Conservation (phyloP, 2,329 filamentous ascomycete species). For the Capronia epimyces region DNA sequence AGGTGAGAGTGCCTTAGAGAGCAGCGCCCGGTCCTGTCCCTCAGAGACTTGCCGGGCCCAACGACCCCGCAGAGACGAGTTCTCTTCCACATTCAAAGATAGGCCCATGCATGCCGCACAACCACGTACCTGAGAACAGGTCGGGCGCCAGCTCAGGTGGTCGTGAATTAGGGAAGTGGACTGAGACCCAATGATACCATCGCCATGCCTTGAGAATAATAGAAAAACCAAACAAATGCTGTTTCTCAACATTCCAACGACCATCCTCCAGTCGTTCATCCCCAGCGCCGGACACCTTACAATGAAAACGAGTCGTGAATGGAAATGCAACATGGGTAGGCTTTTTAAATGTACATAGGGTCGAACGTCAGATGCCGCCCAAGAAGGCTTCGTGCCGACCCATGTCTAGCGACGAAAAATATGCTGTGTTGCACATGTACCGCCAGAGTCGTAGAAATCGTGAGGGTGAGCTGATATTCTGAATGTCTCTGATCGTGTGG, state of each 20-base stretch:
- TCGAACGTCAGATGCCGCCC: conserved; percentile 11
- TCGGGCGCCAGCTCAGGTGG: background rate
- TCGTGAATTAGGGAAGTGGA: background rate
- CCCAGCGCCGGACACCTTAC: conserved; percentile 25
- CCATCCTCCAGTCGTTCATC: conserved; percentile 8
- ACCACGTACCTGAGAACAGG: background rate
- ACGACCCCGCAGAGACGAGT: background rate
- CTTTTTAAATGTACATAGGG: conserved; percentile 28
- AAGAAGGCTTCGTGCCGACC: conserved; percentile 15
- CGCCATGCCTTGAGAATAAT: background rate
- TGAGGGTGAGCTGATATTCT: conserved; percentile 15
- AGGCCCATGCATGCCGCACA: background rate
- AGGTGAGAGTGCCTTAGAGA: background rate
- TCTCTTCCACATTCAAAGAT: background rate
- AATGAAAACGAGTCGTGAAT: conserved; percentile 22
- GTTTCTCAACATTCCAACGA: conserved; percentile 5
- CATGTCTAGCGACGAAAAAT: conserved; percentile 19
- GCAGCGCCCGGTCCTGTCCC: background rate
- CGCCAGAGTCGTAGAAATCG: conserved; percentile 24
- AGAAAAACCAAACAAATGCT: conserved; percentile 5
- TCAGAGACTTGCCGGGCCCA: background rate
- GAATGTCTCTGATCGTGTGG: conserved; percentile 9
- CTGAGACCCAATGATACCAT: background rate
- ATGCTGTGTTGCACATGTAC: conserved; percentile 23
- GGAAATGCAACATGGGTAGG: conserved; percentile 23